Percentiles rank a stretch among this genome's conserved stretches.
Conservation (phyloP, 2,329 filamentous ascomycete species). For the Claviceps maximensis region DNA sequence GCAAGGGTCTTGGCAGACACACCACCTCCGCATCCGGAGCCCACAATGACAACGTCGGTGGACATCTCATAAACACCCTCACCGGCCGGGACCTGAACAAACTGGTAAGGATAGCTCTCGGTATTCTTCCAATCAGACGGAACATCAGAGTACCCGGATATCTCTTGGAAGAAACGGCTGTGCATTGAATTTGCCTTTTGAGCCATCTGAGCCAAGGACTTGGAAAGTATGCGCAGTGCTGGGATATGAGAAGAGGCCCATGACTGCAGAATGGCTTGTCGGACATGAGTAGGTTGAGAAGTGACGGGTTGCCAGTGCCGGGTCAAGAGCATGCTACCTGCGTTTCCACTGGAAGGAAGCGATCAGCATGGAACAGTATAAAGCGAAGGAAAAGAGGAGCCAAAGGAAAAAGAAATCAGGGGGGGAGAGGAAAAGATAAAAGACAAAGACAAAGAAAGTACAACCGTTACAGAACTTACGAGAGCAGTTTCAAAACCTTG, state of each 20-base stretch:
- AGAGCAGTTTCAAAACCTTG: constrained; percentile 25
- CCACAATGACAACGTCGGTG: constrained; percentile 74
- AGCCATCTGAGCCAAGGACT: constrained; percentile 39
- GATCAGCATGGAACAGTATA: neutral
- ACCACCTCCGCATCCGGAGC: constrained; percentile 74
- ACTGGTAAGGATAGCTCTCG: constrained; percentile 42
- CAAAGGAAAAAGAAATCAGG: neutral
- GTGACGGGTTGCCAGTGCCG: constrained; percentile 51
- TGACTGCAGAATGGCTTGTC: constrained; percentile 46
- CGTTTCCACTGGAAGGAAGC: constrained; percentile 34
- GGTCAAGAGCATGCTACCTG: constrained; percentile 52
- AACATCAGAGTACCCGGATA: constrained; percentile 45
- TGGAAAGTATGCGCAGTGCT: constrained; percentile 40
- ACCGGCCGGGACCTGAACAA: constrained; percentile 40
- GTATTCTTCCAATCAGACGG: constrained; percentile 37
- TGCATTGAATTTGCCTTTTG: constrained; percentile 42
- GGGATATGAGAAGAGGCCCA: constrained; percentile 49
- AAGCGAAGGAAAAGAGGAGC: neutral
- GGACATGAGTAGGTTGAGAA: constrained; percentile 44
- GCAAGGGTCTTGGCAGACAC: constrained; percentile 72
- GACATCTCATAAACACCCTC: constrained; percentile 46
- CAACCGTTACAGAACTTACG: constrained; percentile 24
- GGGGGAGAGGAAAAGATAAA: neutral
- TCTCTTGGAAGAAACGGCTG: constrained; percentile 37
- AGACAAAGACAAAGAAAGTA: neutral